Conservation (phyloP, 257 asterid species). For the Plectranthus barbatus region DNA sequence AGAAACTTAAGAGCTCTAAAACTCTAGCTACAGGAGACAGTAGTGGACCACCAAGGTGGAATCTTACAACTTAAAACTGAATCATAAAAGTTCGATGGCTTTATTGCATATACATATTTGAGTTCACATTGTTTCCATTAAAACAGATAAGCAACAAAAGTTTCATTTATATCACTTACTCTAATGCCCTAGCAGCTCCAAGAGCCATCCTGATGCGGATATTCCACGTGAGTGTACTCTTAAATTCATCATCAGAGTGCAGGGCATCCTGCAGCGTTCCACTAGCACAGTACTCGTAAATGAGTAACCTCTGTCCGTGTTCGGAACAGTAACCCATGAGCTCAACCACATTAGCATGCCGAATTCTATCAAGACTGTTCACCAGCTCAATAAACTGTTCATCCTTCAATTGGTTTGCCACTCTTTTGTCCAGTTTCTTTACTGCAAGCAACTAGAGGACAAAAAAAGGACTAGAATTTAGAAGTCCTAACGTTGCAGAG, state of each 20-base stretch:
- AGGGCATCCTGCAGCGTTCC: slow-evolving; percentile 87
- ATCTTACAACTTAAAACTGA: too few relatives aligned
- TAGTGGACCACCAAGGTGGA: neutral
- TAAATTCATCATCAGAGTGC: slow-evolving; percentile 70
- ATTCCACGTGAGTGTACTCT: slow-evolving; percentile 76
- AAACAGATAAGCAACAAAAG: neutral
- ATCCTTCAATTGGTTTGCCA: slow-evolving; percentile 66
- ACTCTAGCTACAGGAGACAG: neutral
- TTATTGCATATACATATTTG: too few relatives aligned
- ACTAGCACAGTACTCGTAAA: slow-evolving; percentile 62
- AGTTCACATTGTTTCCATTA: too few relatives aligned
- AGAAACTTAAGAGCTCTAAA: neutral
- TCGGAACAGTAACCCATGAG: slow-evolving; percentile 88
- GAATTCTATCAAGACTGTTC: slow-evolving; percentile 54
- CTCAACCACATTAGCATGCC: slow-evolving; percentile 96
- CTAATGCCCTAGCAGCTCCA: slow-evolving; percentile 96
- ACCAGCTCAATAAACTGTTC: slow-evolving; percentile 77
- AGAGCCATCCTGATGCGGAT: slow-evolving; percentile 86
- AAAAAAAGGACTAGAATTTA: slow-evolving; percentile 15
- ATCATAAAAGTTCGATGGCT: too few relatives aligned
- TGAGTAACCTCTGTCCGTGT: slow-evolving; percentile 79
- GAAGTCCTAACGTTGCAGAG: neutral
- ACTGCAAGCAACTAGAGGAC: slow-evolving; percentile 68
- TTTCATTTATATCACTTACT: slow-evolving; percentile 39
- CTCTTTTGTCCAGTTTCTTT: slow-evolving; percentile 74